A percentile compares a stretch with the other conserved stretches of the same genome.
phyloP scores from a whole-genome alignment of 176 grass and related monocot species.

The Avena atlantica region DNA sequence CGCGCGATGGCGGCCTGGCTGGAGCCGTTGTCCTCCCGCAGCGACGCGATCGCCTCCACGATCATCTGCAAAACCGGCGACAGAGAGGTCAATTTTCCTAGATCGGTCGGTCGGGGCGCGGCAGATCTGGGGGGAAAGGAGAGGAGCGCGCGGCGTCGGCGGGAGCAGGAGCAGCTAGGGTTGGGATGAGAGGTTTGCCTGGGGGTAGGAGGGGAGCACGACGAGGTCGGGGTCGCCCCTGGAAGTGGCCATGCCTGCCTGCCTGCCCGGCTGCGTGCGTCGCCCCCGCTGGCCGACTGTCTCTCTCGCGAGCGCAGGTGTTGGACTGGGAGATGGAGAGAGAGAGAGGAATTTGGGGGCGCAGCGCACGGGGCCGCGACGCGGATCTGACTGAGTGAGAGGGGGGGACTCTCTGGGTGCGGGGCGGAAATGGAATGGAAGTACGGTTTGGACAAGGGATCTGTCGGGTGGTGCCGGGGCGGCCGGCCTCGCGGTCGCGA shows the following conservation, averaged over 20 bases:
- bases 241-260: conserved; percentile 56
- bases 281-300: conserved; percentile 14
- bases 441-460: conserved; percentile 63
- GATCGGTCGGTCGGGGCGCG: conserved; percentile 25
- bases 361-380: conserved; percentile 43
- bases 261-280: neutral
- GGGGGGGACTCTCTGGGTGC: no score
- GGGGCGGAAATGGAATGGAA: conserved; percentile 41
- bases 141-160: neutral
- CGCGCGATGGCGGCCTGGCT: conserved; percentile 68
- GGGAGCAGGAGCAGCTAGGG: neutral
- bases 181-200: conserved; percentile 27
- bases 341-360: conserved; percentile 20
- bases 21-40: conserved; percentile 60
- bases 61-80: conserved; percentile 64
- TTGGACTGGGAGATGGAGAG: neutral
- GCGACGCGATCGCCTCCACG: conserved; percentile 60
- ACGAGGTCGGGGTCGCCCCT: conserved; percentile 45
- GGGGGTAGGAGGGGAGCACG: conserved; percentile 58
- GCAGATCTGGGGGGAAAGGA: conserved; percentile 48
- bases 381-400: conserved; percentile 42
- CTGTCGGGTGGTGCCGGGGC: conserved; percentile 54
- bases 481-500: neutral
- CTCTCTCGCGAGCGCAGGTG: conserved; percentile 24
- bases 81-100: conserved; percentile 40